Evolutionary conservation across 2,329 filamentous ascomycete species (phyloP).

Genomic region (Blastomyces gilchristii): DNA sequence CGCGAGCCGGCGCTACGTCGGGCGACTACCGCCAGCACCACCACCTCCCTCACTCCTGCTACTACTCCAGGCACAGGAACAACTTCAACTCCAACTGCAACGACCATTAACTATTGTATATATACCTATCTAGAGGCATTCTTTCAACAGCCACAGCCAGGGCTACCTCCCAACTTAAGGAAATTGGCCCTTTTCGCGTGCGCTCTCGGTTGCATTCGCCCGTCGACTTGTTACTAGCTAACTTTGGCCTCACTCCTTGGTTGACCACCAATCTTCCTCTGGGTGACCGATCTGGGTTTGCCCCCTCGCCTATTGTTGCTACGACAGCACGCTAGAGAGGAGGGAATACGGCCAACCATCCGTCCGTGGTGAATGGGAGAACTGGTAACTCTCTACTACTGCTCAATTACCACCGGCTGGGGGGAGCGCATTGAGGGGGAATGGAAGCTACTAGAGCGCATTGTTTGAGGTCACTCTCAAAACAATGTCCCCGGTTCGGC

Average conservation of each 20-base stretch:
- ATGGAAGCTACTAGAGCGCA: constrained; percentile 2
- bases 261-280: not conserved
- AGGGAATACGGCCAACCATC: not conserved
- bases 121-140: not conserved
- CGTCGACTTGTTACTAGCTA: not conserved
- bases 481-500: not conserved
- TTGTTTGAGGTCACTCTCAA: constrained; percentile 2
- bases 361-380: not conserved
- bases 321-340: not conserved
- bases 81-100: not conserved
- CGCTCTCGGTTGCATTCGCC: not conserved
- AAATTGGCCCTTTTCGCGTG: not conserved
- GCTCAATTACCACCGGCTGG: not conserved
- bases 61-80: not conserved
- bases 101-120: not conserved
- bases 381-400: not conserved
- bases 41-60: too few relatives aligned
- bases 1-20: constrained; percentile 7
- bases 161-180: not conserved
- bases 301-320: not conserved
- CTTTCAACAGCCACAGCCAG: not conserved
- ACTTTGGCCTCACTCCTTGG: not conserved
- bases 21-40: constrained; percentile 2
- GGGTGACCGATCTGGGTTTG: not conserved
- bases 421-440: not conserved